Conservation (phyloP, 2,329 filamentous ascomycete genomes). For the Pyrenochaeta sp. region DNA sequence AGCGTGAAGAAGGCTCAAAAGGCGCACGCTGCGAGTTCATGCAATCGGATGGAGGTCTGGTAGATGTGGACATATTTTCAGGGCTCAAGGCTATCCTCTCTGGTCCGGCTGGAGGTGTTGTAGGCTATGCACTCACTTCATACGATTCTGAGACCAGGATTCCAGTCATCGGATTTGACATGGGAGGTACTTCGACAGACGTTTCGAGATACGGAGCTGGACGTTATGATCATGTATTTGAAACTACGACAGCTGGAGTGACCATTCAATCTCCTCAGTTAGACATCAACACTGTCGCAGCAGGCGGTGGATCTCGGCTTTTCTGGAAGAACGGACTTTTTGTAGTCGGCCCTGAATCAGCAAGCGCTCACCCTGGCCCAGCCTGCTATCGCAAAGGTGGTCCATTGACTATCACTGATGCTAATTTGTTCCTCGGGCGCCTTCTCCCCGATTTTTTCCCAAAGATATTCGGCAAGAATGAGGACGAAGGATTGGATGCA, state of each 20-base stretch:
- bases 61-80: slow-evolving; percentile 81
- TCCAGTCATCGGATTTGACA: slow-evolving; percentile 93
- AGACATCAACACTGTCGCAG: slow-evolving; percentile 94
- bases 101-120: slow-evolving; percentile 90
- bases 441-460: slow-evolving; percentile 91
- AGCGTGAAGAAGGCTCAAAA: slow-evolving; percentile 67
- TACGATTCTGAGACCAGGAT: slow-evolving; percentile 84
- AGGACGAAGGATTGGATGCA: slow-evolving; percentile 79
- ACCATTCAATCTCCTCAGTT: slow-evolving; percentile 91
- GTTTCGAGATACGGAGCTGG: slow-evolving; percentile 87
- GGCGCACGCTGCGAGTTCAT: slow-evolving; percentile 92
- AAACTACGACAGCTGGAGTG: slow-evolving; percentile 92
- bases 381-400: slow-evolving; percentile 91
- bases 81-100: slow-evolving; percentile 86
- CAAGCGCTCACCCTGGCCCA: slow-evolving; percentile 86
- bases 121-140: slow-evolving; percentile 89
- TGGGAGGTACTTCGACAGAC: slow-evolving; percentile 93
- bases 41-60: slow-evolving; percentile 80
- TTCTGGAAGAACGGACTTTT: slow-evolving; percentile 92
- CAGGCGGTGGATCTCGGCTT: slow-evolving; percentile 82
- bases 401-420: slow-evolving; percentile 90
- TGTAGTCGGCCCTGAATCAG: slow-evolving; percentile 87
- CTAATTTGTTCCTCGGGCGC: slow-evolving; percentile 84
- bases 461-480: slow-evolving; percentile 91
- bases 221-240: slow-evolving; percentile 90